These are phyloP conservation scores for Panus rudis DNA, from an alignment of 768 basidiomycete genomes.

Conservation along the genomic window DNA sequence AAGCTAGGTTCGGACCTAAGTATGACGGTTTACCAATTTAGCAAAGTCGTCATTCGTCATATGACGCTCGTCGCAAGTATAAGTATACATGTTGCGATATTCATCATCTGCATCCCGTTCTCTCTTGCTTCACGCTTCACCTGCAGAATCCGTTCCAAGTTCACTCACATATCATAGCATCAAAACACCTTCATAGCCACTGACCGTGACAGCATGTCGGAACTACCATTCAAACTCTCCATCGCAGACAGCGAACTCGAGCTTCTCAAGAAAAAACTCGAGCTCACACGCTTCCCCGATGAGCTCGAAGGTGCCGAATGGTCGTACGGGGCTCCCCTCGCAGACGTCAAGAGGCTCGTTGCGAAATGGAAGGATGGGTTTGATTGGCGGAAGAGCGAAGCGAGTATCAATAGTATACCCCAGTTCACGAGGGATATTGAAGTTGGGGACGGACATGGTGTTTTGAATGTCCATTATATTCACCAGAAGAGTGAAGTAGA, in stretches of 20 bases:
- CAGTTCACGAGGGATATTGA: slow-evolving; percentile 48
- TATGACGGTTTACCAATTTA: too few relatives aligned
- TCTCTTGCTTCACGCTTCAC: too few relatives aligned
- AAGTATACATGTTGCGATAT: too few relatives aligned
- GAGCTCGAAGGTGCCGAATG: slow-evolving; percentile 18
- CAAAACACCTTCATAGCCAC: too few relatives aligned
- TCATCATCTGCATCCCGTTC: too few relatives aligned
- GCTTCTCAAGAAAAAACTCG: slow-evolving; percentile 18
- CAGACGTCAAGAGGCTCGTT: slow-evolving; percentile 40
- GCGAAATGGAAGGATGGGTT: slow-evolving; percentile 45
- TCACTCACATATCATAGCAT: too few relatives aligned
- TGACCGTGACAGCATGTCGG: too few relatives aligned
- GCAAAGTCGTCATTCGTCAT: too few relatives aligned
- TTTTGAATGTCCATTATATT: slow-evolving; percentile 51
- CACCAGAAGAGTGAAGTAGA: slow-evolving; percentile 39
- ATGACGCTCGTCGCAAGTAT: too few relatives aligned
- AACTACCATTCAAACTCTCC: slow-evolving; percentile 17
- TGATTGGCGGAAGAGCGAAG: slow-evolving; percentile 51
- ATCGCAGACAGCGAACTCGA: slow-evolving; percentile 17
- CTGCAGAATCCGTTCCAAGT: too few relatives aligned
- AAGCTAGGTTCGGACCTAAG: too few relatives aligned
- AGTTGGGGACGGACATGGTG: slow-evolving; percentile 38
- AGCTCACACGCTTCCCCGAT: slow-evolving; percentile 20
- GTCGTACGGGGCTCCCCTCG: slow-evolving; percentile 33
- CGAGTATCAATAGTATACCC: slow-evolving; percentile 44